Evolutionary conservation across 768 basidiomycete genomes (phyloP).

Genomic region (Trametes meyenii): DNA sequence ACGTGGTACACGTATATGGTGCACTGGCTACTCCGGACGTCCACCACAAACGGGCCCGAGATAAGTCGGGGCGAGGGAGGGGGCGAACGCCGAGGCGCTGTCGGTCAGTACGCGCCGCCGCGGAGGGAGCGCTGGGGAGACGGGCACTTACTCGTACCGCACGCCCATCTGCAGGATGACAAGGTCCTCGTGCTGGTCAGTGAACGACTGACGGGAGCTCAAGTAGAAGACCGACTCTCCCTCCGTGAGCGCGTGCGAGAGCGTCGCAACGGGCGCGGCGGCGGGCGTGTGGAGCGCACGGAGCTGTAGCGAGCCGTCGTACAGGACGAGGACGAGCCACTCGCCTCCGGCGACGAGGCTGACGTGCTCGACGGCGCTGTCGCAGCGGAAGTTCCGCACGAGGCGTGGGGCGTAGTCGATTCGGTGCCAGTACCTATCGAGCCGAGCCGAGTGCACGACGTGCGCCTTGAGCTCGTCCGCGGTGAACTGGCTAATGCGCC

Average conservation of each 20-base stretch:
- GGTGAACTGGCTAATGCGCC: not conserved
- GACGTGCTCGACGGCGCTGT: slow-evolving; percentile 15
- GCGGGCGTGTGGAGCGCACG: slow-evolving; percentile 13
- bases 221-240: slow-evolving; percentile 24
- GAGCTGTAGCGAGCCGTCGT: slow-evolving; percentile 19
- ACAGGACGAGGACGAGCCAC: slow-evolving; percentile 20
- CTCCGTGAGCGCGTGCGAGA: slow-evolving; percentile 13
- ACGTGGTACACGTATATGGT: slow-evolving; percentile 23
- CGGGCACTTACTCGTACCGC: slow-evolving; percentile 18
- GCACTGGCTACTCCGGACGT: slow-evolving; percentile 16
- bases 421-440: slow-evolving; percentile 18
- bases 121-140: not conserved
- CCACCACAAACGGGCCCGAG: not conserved
- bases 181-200: slow-evolving; percentile 20
- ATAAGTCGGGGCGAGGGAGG: too few relatives aligned
- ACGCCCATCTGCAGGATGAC: slow-evolving; percentile 24
- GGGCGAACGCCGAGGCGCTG: too few relatives aligned
- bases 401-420: slow-evolving; percentile 10
- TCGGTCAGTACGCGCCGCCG: not conserved
- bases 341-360: slow-evolving; percentile 18
- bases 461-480: slow-evolving; percentile 10
- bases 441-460: slow-evolving; percentile 13
- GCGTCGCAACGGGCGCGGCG: slow-evolving; percentile 3
- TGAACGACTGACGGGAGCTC: slow-evolving; percentile 21
- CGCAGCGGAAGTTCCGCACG: slow-evolving; percentile 9